phyloP scores from a whole-genome alignment of 495 filamentous ascomycete genomes.

The Letharia lupina region DNA sequence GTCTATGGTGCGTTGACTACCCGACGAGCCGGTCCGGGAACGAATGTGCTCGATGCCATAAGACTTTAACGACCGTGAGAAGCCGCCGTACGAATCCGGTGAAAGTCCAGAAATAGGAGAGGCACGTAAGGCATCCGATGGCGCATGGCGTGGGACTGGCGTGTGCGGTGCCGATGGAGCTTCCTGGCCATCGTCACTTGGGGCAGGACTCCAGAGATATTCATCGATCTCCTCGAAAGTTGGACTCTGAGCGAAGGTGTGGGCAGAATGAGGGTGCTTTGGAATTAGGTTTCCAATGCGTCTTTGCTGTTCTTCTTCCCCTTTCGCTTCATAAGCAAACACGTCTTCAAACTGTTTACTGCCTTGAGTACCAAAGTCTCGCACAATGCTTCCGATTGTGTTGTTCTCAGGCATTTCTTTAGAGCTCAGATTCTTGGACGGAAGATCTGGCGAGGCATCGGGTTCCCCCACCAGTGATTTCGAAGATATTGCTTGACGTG shows the following conservation, averaged over 20 bases:
- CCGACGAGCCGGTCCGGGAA: neutral
- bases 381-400: neutral
- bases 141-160: neutral
- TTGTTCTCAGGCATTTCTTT: neutral
- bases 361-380: neutral
- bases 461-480: neutral
- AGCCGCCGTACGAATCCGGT: neutral
- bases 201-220: constrained; percentile 9
- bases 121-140: neutral
- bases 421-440: neutral
- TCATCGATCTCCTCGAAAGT: neutral
- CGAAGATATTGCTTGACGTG: neutral
- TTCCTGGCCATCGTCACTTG: constrained; percentile 6
- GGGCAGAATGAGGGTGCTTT: neutral
- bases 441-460: neutral
- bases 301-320: neutral
- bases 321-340: neutral
- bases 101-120: neutral
- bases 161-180: neutral
- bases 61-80: neutral
- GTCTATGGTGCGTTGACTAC: neutral
- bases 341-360: neutral
- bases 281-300: neutral
- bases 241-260: neutral
- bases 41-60: neutral